These are phyloP conservation scores for Ogataea saltuana DNA, from an alignment of 805 yeast species.

Conservation along the genomic window DNA sequence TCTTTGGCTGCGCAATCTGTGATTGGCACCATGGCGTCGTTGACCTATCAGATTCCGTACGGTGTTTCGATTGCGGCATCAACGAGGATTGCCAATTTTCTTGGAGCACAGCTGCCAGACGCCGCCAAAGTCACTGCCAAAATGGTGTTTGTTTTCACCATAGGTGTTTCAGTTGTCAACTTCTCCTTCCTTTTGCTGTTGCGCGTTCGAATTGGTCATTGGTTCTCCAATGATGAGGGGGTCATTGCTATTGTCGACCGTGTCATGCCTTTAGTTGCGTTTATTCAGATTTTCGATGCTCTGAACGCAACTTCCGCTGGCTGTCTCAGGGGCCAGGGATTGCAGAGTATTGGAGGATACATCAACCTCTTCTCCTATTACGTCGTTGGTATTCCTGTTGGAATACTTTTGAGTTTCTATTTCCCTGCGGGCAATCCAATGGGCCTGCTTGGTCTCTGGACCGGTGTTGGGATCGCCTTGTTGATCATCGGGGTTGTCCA, in stretches of 20 bases:
- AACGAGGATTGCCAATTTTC: conserved; percentile 73
- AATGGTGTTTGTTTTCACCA: conserved; percentile 31
- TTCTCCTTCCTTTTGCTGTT: conserved; percentile 29
- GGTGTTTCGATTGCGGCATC: conserved; percentile 75
- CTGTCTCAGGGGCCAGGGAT: conserved; percentile 57
- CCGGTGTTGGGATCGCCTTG: conserved; percentile 37
- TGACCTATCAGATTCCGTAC: conserved; percentile 73
- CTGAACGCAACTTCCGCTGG: conserved; percentile 53
- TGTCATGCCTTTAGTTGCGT: conserved; percentile 35
- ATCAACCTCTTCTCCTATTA: conserved; percentile 62
- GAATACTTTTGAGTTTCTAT: conserved; percentile 56
- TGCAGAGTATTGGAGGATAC: conserved; percentile 57
- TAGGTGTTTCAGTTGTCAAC: conserved; percentile 27
- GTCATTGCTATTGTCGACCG: conserved; percentile 29
- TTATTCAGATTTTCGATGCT: conserved; percentile 50
- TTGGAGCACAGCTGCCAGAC: conserved; percentile 53
- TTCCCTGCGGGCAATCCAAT: conserved; percentile 37
- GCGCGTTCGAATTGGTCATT: conserved; percentile 27
- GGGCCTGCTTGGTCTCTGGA: conserved; percentile 42
- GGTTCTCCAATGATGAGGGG: conserved; percentile 35
- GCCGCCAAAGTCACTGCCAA: conserved; percentile 33
- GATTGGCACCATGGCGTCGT: conserved; percentile 64
- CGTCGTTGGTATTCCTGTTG: conserved; percentile 66
- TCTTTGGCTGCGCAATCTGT: conserved; percentile 75
- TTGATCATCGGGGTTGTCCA: conserved; percentile 50